These are phyloP conservation scores for Polygonum maritimum DNA, from an alignment of 148 eudicot species.

Conservation along the genomic window DNA sequence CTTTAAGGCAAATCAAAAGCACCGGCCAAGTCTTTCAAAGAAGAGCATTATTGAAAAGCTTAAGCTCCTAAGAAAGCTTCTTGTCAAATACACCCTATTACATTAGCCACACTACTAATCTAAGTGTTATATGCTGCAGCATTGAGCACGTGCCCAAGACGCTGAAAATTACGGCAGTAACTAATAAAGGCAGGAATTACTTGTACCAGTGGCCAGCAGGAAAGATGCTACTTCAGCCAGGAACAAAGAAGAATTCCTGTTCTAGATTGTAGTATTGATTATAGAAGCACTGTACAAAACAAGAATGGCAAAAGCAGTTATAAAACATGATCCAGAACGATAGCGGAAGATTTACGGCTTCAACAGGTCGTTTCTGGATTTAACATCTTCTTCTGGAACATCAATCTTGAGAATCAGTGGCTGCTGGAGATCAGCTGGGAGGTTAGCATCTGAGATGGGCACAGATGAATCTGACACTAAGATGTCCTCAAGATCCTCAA, in stretches of 20 bases:
- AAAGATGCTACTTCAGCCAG: not conserved
- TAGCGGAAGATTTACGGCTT: constrained; percentile 29
- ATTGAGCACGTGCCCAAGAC: not conserved
- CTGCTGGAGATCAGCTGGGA: constrained; percentile 33
- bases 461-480: constrained; percentile 17
- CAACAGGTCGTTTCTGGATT: not conserved
- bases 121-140: not conserved
- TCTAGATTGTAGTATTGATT: not conserved
- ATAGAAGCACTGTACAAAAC: constrained; percentile 3
- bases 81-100: not conserved
- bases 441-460: constrained; percentile 23
- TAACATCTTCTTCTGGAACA: constrained; percentile 30
- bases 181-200: not conserved
- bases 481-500: constrained; percentile 21
- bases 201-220: not conserved
- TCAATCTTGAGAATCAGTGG: constrained; percentile 49
- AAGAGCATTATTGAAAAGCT: not conserved
- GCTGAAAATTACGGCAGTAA: not conserved
- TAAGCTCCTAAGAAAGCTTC: not conserved
- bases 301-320: not conserved
- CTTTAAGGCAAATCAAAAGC: not conserved
- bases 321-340: not conserved
- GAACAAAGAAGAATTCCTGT: not conserved
- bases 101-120: not conserved
- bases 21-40: not conserved